Conservation (phyloP, 2,329 filamentous ascomycete genomes). For the Botrytis fabae region DNA sequence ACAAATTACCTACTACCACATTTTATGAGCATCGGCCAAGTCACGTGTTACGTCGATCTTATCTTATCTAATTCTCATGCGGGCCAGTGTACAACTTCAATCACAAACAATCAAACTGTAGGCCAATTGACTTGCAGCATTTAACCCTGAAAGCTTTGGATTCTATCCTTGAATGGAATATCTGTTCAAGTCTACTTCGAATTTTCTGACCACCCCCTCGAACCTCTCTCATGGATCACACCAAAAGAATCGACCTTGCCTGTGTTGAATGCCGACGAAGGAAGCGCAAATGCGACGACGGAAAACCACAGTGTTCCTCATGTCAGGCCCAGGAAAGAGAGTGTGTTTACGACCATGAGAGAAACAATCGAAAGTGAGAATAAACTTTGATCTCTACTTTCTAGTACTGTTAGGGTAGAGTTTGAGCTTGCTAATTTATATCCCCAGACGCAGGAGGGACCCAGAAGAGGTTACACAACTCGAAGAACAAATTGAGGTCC, state of each 20-base stretch:
- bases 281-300: slow-evolving; percentile 3
- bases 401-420: neutral
- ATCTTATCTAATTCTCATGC: neutral
- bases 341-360: neutral
- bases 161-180: neutral
- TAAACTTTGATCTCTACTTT: neutral
- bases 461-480: neutral
- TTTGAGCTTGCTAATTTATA: neutral
- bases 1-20: neutral
- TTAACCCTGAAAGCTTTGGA: neutral
- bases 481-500: slow-evolving; percentile 8
- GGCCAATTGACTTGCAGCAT: neutral
- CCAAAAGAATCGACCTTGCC: neutral
- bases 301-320: neutral
- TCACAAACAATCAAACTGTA: neutral
- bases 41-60: neutral
- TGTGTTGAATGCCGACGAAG: slow-evolving; percentile 1
- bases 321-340: neutral
- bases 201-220: neutral
- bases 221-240: neutral
- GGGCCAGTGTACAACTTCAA: neutral
- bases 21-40: neutral
- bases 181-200: no score
- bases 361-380: slow-evolving; percentile 1
- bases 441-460: slow-evolving; percentile 1